Percentiles rank a stretch among this genome's conserved stretches.
Conservation (phyloP, 495 filamentous ascomycete species). For the Hypoxylon perforatum region DNA sequence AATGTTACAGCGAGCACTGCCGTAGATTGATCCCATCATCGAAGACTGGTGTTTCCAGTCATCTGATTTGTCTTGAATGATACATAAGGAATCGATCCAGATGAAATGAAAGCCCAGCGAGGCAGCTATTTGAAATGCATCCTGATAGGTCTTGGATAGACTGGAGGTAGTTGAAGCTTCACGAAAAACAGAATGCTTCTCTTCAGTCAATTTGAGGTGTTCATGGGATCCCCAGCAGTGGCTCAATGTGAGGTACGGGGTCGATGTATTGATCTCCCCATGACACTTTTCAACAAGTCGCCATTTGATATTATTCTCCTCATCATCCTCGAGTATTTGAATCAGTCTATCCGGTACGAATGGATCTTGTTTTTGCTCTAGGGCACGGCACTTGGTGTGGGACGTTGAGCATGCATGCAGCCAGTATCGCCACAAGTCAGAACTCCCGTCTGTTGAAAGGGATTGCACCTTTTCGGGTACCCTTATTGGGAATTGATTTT, state of each 20-base stretch:
- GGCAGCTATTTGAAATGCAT: neutral
- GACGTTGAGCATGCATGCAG: neutral
- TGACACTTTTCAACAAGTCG: neutral
- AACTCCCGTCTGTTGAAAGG: no score
- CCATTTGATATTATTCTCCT: neutral
- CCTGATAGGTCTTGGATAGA: neutral
- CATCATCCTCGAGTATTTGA: neutral
- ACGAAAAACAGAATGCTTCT: neutral
- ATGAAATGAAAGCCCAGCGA: neutral
- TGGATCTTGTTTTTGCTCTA: neutral
- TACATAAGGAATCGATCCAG: slow-evolving; percentile 42
- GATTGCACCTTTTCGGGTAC: no score
- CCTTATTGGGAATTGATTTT: no score
- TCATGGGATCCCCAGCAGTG: neutral
- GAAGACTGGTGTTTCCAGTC: slow-evolving; percentile 47
- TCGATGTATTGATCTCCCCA: neutral
- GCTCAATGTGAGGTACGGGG: neutral
- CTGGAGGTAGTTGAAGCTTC: neutral
- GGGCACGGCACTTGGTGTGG: neutral
- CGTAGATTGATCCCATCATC: slow-evolving; percentile 34
- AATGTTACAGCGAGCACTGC: slow-evolving; percentile 19
- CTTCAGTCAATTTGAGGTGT: neutral
- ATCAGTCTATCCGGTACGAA: neutral
- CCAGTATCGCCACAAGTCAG: neutral
- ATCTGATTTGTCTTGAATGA: slow-evolving; percentile 39